Base-by-base conservation (phyloP, 202 grass and related monocot species). In the Schoenoplectus triqueter region DNA sequence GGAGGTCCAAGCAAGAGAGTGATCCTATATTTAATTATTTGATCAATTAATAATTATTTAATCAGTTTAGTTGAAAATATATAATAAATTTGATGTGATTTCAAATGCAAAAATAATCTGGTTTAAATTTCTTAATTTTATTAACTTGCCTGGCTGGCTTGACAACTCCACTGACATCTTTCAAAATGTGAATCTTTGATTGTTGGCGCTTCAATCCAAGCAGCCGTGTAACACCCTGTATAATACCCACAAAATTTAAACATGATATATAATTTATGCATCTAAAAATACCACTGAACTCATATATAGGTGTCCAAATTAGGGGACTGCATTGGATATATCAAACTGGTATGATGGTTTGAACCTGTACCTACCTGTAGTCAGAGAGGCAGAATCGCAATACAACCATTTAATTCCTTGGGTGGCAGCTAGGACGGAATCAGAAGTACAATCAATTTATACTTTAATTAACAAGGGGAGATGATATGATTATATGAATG, bases 1-100 rank as follows among this genome's bases (percentile, higher is more conserved):
- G 92, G 92, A 64, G 87, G 89, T 55, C 89, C 92, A 47, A 94
- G 89, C 40, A 94, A 73, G 10, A 94, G 92, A 83, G 87, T 91
- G 82, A 93, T 90, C 82, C 91, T 93, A 87, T 85, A 88, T 72
- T 79, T 18, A 8, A 64, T 65, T 56, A 5, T 81, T 64, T 64
- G 39, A 80, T 80, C 42, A 80, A 45, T 64, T 81, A 67, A n/a
- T 68, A 49, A 66, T 68, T 52, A 15, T 49, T 67, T 31, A 31
- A 31, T 31, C 31, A 31, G 31, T 31, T 31, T 31, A 31, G 31
- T 31, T 31, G 31, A 31, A 31, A 31, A 31, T 31, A 31, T 31
- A 31, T 31, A 31, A 31, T 31, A 31, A 31, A 31, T 59, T 31
- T 31, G 31, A 31, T 31, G 40, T 59, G 15, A 31, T 21, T 47